Conservation (phyloP, 192 early-diverging fungal genomes). For the Coemansia umbellata region DNA sequence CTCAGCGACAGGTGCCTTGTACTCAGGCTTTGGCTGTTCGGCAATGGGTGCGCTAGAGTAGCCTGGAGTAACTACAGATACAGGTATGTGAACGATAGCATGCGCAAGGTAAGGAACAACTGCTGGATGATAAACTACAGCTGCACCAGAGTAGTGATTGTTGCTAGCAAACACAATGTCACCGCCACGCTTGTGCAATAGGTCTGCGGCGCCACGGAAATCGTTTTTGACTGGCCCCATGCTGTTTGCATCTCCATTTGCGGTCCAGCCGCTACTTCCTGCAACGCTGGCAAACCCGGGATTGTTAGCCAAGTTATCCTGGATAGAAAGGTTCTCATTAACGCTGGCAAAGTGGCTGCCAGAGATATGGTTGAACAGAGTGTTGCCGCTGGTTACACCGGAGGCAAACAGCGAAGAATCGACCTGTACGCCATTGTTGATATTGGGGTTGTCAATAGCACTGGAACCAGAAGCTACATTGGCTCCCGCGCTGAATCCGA, state of each 20-base stretch:
- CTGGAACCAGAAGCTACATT: slow-evolving; percentile 14
- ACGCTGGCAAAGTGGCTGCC: slow-evolving; percentile 16
- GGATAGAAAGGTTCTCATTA: slow-evolving; percentile 11
- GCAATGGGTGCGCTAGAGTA: slow-evolving; percentile 10
- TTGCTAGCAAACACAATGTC: slow-evolving; percentile 11
- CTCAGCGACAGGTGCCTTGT: slow-evolving; percentile 13
- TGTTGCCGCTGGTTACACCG: not conserved
- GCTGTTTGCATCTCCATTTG: slow-evolving; percentile 23
- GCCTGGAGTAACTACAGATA: slow-evolving; percentile 12
- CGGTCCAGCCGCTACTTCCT: slow-evolving; percentile 30
- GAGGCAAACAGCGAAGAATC: slow-evolving; percentile 21
- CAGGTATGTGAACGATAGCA: not conserved
- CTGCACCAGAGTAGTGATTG: not conserved
- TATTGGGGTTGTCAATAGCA: slow-evolving; percentile 26
- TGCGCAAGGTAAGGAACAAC: not conserved
- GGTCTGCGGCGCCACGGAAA: not conserved
- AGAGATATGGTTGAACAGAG: slow-evolving; percentile 20
- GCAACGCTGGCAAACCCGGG: slow-evolving; percentile 4
- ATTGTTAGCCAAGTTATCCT: slow-evolving; percentile 36
- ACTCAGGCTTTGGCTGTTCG: not conserved
- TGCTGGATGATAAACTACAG: not conserved
- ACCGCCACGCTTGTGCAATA: slow-evolving; percentile 8
- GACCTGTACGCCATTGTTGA: slow-evolving; percentile 30
- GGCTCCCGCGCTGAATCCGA: slow-evolving; percentile 14
- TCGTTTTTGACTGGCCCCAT: slow-evolving; percentile 23